Evolutionary conservation across 2,329 filamentous ascomycete species (phyloP), one percentile per base, ranked within the genome.

Genomic region (Neoscytalidium dimidiatum): DNA sequence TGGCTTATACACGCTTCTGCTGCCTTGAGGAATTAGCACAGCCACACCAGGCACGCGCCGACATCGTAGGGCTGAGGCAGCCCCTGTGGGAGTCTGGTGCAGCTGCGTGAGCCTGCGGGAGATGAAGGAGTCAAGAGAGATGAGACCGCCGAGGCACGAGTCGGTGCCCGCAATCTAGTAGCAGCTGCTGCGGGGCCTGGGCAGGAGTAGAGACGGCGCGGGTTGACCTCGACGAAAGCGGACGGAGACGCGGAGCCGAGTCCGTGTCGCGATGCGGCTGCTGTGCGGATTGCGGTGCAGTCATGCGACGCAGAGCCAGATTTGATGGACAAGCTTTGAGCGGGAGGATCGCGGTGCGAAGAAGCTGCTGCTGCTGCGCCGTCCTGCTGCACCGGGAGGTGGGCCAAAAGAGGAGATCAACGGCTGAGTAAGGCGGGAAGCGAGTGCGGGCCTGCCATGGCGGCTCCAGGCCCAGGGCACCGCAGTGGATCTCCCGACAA

Each of bases 21-120:
- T 53, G 60, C 60, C 60, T 63, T 52, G 46, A 33, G 38, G 46
- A 48, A 53, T 63, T 23, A 53, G 60, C 60, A 46, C 46, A 63
- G 60, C 60, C 60, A 63, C 60, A 52, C 35, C 35, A 58, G 53
- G 53, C 53, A 58, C 53, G 53, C 35, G 14, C 53, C 23, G 53
- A 17, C 53, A 58, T 58, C 11, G 35, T 58, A 58, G 31, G 53
- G 53, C 53, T 58, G 53, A 58, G 53, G 38, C 33, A 44, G 52
- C 52, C 52, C 52, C 52, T 56, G 33, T 56, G 31, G 19, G 33
- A 41, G 52, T 41, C 13, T 38, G 19, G 21, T 14, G 21, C 13
- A 9, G 17, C 29, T 21, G 49, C 49, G 28, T n/a, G 23, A 14
- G 35, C 6, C 23, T 5, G 53, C 9, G 14, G 17, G 35, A 28